Evolutionary conservation across 192 early-diverging fungal species (phyloP).

Genomic region (Umbelopsis sp.): DNA sequence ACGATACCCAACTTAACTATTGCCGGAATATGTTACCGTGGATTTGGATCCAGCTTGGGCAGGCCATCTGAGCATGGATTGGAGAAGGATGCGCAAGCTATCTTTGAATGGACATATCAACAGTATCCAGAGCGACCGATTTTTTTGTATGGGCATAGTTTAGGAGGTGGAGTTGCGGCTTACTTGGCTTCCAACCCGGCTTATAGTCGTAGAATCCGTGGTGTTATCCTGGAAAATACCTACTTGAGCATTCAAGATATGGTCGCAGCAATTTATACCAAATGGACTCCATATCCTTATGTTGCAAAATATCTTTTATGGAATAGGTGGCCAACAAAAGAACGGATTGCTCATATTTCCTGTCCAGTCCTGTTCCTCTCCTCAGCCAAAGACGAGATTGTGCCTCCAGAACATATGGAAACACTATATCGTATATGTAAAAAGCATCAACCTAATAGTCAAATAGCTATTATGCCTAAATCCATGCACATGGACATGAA

Average conservation of each 20-base stretch:
- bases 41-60: conserved; percentile 40
- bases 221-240: conserved; percentile 47
- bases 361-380: conserved; percentile 39
- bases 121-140: conserved; percentile 21
- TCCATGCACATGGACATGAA: conserved; percentile 39
- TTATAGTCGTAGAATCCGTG: conserved; percentile 17
- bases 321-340: conserved; percentile 38
- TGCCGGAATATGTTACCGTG: conserved; percentile 39
- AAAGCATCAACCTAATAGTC: conserved; percentile 6
- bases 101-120: conserved; percentile 18
- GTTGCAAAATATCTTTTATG: conserved; percentile 34
- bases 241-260: conserved; percentile 42
- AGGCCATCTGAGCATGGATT: conserved; percentile 37
- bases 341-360: conserved; percentile 17
- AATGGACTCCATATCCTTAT: conserved; percentile 41
- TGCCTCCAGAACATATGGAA: conserved; percentile 42
- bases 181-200: conserved; percentile 27
- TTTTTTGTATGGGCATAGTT: conserved; percentile 41
- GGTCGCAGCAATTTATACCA: conserved; percentile 38
- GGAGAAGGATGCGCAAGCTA: conserved; percentile 32
- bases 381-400: conserved; percentile 42
- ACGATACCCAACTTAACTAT: conserved; percentile 29
- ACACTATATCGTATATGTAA: conserved; percentile 19
- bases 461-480: conserved; percentile 26
- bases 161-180: conserved; percentile 42